phyloP scores from a whole-genome alignment of 164 flowering plant genomes.

The Magnolia kwangsiensis region DNA sequence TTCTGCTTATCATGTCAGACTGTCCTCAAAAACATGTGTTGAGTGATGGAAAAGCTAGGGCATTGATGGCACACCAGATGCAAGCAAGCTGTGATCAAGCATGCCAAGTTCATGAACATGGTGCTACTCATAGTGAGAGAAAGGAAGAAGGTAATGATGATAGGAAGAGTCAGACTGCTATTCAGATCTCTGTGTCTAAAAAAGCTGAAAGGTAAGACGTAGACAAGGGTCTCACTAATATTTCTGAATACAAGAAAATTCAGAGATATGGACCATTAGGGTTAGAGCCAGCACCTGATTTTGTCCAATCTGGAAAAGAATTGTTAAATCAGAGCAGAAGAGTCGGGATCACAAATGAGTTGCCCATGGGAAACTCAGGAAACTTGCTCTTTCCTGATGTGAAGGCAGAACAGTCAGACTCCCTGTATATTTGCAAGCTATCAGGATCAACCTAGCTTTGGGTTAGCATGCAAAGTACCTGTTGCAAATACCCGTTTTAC shows the following conservation, averaged over 20 bases:
- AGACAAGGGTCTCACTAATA: constrained; percentile 2
- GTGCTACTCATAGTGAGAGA: constrained; percentile 9
- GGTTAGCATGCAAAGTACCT: constrained; percentile 16
- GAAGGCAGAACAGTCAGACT: no score
- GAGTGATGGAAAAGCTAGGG: constrained; percentile 15
- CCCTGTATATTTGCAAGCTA: no score
- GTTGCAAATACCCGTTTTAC: neutral
- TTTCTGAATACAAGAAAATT: constrained; percentile 8
- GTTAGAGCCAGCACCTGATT: constrained; percentile 5
- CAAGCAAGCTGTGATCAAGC: constrained; percentile 25
- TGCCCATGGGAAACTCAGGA: constrained; percentile 7
- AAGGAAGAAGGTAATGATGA: constrained; percentile 13
- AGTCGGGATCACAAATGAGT: constrained; percentile 8
- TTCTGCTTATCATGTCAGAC: no score
- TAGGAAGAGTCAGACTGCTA: constrained; percentile 4
- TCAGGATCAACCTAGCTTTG: no score
- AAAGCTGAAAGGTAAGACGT: constrained; percentile 8
- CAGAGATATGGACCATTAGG: constrained; percentile 3
- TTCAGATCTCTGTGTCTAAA: constrained; percentile 5
- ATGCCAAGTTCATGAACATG: constrained; percentile 9
- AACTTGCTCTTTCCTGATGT: no score
- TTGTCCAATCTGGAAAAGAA: constrained; percentile 6
- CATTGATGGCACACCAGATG: constrained; percentile 17
- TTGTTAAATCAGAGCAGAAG: constrained; percentile 15
- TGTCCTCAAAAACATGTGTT: constrained; percentile 1